A percentile compares a stretch with the other conserved stretches of the same genome.
Conservation (phyloP, 2,329 filamentous ascomycete genomes). For the Pseudonectria buxi region DNA sequence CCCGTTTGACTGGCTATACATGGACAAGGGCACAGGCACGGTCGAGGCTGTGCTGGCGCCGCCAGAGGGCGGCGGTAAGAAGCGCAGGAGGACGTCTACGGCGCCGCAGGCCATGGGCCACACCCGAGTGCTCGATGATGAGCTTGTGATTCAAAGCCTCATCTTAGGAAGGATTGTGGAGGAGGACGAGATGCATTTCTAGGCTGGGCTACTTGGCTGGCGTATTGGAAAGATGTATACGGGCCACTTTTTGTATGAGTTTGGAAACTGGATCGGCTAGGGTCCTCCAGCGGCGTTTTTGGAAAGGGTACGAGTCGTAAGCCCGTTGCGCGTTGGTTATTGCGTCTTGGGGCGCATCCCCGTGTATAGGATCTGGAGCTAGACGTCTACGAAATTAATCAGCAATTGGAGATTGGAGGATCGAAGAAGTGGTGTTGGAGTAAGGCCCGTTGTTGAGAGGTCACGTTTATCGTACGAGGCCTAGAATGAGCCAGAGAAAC, state of each 20-base stretch:
- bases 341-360: no score
- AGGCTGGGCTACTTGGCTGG: not conserved
- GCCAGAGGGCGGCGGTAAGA: conserved; percentile 29
- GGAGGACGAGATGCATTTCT: conserved; percentile 38
- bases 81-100: conserved; percentile 29
- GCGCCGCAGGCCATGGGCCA: conserved; percentile 33
- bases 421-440: no score
- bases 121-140: conserved; percentile 68
- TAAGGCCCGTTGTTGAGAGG: no score
- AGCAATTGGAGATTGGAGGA: no score
- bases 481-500: no score
- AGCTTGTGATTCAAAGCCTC: conserved; percentile 86
- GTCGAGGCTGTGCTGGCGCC: conserved; percentile 42
- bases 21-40: conserved; percentile 57
- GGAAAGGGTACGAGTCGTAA: no score
- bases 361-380: no score
- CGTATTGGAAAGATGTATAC: not conserved
- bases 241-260: not conserved
- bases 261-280: not conserved
- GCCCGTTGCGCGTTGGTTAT: no score
- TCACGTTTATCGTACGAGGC: no score
- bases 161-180: conserved; percentile 77
- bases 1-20: conserved; percentile 71
- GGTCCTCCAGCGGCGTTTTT: no score
- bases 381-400: no score